Evolutionary conservation across 441 rosid species (phyloP).

Genomic region (Sinapis alba): DNA sequence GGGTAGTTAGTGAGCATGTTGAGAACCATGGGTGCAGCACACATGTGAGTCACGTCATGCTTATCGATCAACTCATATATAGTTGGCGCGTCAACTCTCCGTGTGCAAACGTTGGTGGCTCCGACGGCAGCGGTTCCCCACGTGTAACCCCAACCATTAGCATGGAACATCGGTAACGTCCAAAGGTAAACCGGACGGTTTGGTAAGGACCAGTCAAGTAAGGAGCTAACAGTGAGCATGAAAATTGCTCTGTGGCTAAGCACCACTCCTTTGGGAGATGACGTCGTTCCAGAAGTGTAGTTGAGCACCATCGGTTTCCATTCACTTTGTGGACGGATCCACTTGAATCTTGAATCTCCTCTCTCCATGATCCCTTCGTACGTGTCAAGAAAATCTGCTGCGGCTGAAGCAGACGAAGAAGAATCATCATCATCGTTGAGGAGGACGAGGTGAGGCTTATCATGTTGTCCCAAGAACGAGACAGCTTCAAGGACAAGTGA

Average conservation of each 20-base stretch:
- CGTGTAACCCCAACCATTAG: slow-evolving; percentile 62
- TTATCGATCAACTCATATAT: slow-evolving; percentile 39
- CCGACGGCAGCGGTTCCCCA: slow-evolving; percentile 71
- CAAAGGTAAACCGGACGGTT: slow-evolving; percentile 54
- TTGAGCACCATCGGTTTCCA: slow-evolving; percentile 64
- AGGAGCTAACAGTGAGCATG: slow-evolving; percentile 37
- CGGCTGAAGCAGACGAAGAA: slow-evolving; percentile 1
- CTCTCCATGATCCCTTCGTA: slow-evolving; percentile 47
- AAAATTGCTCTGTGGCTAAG: slow-evolving; percentile 58
- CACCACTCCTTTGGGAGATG: slow-evolving; percentile 60
- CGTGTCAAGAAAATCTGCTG: slow-evolving; percentile 42
- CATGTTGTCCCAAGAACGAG: slow-evolving; percentile 37
- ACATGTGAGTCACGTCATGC: slow-evolving; percentile 65
- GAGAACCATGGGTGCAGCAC: slow-evolving; percentile 66
- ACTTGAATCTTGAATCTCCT: slow-evolving; percentile 54
- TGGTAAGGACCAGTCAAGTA: slow-evolving; percentile 56
- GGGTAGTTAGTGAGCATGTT: slow-evolving; percentile 54
- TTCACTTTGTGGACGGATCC: slow-evolving; percentile 55
- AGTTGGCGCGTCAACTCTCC: slow-evolving; percentile 45
- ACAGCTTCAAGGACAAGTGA: slow-evolving; percentile 51
- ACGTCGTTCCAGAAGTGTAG: slow-evolving; percentile 68
- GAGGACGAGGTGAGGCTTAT: slow-evolving; percentile 50
- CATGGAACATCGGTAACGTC: slow-evolving; percentile 69
- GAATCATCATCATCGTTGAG: slow-evolving; percentile 37
- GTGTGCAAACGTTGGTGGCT: slow-evolving; percentile 56